Evolutionary conservation across 352 stramenopile genomes (phyloP), one percentile per base, ranked within the genome.

Genomic region (Pythium sukuiense): DNA sequence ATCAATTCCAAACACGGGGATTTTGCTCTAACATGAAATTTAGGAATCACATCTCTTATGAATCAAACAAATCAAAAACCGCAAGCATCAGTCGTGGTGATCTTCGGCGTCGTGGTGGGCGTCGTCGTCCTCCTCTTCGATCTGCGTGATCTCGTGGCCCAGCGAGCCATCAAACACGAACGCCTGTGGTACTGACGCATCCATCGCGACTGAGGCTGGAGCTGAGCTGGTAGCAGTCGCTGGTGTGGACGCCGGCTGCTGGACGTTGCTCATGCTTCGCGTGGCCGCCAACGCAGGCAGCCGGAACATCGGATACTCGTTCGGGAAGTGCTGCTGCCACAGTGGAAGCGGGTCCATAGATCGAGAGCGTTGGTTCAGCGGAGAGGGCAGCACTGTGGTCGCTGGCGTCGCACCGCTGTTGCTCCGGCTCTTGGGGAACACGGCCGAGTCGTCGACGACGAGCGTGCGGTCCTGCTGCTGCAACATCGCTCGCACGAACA

Each of bases 401-500:
- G 39, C 24, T 11, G 29, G 62, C 59, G 24, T 59, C 45, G 29
- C 37, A 20, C 32, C 70, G 63, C 24, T 72, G 76, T 58, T 52
- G 45, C 45, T 52, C 2, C 45, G 45, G 45, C 45, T 52, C 45
- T 52, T 52, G 45, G 45, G 45, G 8, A 52, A 29, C 45, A 52
- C 70, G 54, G 66, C 63, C 43, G 85, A 80, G 69, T 81, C 83
- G 61, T 89, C 87, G 2, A 85, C 87, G 11, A 90, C 73, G 33
- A 91, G 64, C 37, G 83, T 88, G 2, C 83, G 83, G 58, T 95
- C 86, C 59, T 92, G 86, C 61, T 95, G 88, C 63, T 96, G 86
- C 26, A 96, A 72, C 86, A 95, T 96, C 1, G 87, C 87, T 32
- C 81, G 80, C 18, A 96, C 75, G 55, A 93, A 96, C 24, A 93